A percentile compares a stretch with the other conserved stretches of the same genome.
These are phyloP conservation scores for Verticillium klebahnii DNA, from an alignment of 2,329 filamentous ascomycete genomes.

Conservation along the genomic window DNA sequence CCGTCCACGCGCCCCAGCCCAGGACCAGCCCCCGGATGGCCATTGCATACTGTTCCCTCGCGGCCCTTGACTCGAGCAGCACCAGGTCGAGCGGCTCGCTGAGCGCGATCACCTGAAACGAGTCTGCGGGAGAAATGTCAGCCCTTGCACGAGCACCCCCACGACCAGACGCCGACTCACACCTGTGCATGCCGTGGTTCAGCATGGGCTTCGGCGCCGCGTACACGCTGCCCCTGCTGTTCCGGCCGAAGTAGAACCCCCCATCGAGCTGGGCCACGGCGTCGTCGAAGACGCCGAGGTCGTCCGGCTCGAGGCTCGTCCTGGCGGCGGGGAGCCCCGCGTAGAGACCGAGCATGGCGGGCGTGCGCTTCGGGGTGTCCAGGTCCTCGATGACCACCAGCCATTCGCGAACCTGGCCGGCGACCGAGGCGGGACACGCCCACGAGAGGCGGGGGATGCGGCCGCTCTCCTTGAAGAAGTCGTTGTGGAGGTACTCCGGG, in stretches of 20 bases:
- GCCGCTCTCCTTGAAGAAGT: constrained; percentile 17
- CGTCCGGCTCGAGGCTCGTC: constrained; percentile 25
- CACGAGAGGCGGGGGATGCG: constrained; percentile 36
- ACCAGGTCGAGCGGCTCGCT: constrained; percentile 33
- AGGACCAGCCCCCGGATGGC: constrained; percentile 42
- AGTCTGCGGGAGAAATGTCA: constrained; percentile 24
- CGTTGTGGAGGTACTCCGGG: constrained; percentile 32
- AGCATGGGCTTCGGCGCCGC: constrained; percentile 39
- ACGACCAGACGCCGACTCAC: constrained; percentile 19
- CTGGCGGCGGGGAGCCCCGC: constrained; percentile 30
- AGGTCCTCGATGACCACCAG: constrained; percentile 42
- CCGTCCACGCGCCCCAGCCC: constrained; percentile 45
- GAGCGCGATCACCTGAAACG: constrained; percentile 44
- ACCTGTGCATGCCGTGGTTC: constrained; percentile 48
- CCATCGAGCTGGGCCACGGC: constrained; percentile 28
- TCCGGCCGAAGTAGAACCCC: constrained; percentile 42
- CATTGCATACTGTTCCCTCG: constrained; percentile 34
- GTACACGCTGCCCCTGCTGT: constrained; percentile 34
- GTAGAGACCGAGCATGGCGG: constrained; percentile 43
- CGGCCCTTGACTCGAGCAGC: constrained; percentile 30
- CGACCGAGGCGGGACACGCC: constrained; percentile 24
- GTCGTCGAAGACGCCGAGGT: constrained; percentile 29
- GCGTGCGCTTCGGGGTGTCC: constrained; percentile 38
- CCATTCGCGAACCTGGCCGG: constrained; percentile 33
- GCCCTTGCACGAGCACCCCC: too few relatives aligned